These are phyloP conservation scores for Westerdykella aurantiaca DNA, from an alignment of 2,329 filamentous ascomycete species.

Conservation along the genomic window DNA sequence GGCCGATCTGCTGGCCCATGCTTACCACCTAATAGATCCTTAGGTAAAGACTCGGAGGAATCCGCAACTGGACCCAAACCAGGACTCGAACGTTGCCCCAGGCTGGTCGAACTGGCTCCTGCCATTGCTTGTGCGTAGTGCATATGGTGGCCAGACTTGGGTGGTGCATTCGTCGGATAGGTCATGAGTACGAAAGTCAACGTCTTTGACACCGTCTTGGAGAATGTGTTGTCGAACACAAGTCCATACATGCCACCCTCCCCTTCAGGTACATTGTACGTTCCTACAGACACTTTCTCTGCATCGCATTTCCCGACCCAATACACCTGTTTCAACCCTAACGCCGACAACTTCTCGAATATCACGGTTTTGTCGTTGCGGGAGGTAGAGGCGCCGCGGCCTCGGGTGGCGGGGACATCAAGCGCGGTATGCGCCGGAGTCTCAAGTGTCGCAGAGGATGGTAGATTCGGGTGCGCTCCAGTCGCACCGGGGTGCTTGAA, in stretches of 20 bases:
- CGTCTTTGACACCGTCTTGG: constrained; percentile 83
- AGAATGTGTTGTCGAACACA: constrained; percentile 98
- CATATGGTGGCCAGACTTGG: constrained; percentile 67
- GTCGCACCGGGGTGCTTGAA: constrained; percentile 88
- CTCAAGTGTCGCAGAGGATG: constrained; percentile 28
- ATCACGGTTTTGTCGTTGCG: constrained; percentile 67
- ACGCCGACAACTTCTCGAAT: constrained; percentile 57
- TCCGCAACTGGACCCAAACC: constrained; percentile 39
- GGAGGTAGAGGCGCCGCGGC: constrained; percentile 48
- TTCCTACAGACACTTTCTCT: constrained; percentile 89
- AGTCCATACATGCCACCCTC: constrained; percentile 92
- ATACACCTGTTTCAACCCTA: constrained; percentile 57
- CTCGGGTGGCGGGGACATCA: constrained; percentile 56
- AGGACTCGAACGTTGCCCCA: constrained; percentile 37
- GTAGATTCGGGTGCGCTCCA: constrained; percentile 39
- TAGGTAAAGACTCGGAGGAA: constrained; percentile 48
- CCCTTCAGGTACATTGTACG: constrained; percentile 67
- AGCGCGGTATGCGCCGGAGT: constrained; percentile 32
- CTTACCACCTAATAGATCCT: constrained; percentile 13
- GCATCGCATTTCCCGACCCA: constrained; percentile 97
- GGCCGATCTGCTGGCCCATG: constrained; percentile 37
- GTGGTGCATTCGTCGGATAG: constrained; percentile 76
- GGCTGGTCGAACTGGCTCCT: constrained; percentile 40
- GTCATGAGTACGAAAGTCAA: constrained; percentile 92
- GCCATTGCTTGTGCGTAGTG: constrained; percentile 53